Evolutionary conservation across 306 rosid species (phyloP), one percentile per base, ranked within the genome.

Genomic region (Sindora glabra): DNA sequence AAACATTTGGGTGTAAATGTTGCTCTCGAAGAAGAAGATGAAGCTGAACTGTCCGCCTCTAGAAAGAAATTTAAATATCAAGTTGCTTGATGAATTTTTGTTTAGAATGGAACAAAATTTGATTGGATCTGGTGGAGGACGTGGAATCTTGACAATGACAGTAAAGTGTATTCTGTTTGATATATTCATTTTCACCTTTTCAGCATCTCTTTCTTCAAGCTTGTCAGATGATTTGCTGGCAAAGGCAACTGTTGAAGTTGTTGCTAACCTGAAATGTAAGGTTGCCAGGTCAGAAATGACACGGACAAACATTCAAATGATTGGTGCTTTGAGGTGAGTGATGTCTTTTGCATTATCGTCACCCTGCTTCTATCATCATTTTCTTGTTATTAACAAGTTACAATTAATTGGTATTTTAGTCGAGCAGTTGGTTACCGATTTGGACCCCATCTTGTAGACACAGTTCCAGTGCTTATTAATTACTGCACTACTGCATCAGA

Each of bases 381-480:
- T 48, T 16, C 10, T 50, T 49, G 30, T 17, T 48, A 50, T 53
- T 71, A 29, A 77, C 46, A 5, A 68, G 45, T 53, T 78, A 58
- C 61, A 40, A 25, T 54, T 53, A 33, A 42, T 29, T 74, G 67
- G 67, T 74, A 67, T 68, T 60, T 46, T 74, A 87, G 97, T 78
- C 96, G 96, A 13, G 95, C 97, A 59, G 97, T 90, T 61, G 97
- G 97, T 46, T 90, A 90, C 62, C 96, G 96, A 25, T 90, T 90
- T 73, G 97, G 96, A 68, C 80, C 96, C 48, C 97, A 90, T 81
- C 96, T 90, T 64, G 83, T 80, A 30, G 97, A 90, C 54, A 87
- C 96, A 16, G 94, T 90, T 74, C 97, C 97, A 2, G 89, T 87
- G 67, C 81, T 90, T 44, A 85, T 84, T 27, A 73, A 80, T 79